Conservation (phyloP, 139 green algal species). For the Dunaliella sp. region DNA sequence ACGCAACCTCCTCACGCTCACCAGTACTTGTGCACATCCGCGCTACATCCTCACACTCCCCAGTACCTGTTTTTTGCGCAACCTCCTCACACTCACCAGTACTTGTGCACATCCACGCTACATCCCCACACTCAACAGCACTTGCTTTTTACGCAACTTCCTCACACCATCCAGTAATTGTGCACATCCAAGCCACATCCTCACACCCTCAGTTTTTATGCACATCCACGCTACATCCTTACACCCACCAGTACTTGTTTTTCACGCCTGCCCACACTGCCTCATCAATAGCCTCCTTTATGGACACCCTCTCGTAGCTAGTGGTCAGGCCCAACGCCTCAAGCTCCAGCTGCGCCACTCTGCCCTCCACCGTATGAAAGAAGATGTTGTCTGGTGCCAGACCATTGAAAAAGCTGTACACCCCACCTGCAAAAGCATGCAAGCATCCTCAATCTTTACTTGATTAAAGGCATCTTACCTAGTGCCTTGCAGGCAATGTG, state of each 20-base stretch:
- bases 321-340: slow-evolving; percentile 60
- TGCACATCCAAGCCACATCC: neutral
- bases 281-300: slow-evolving; percentile 53
- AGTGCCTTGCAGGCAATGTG: too few species aligned
- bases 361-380: slow-evolving; percentile 86
- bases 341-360: slow-evolving; percentile 63
- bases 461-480: too few species aligned
- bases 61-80: too few species aligned
- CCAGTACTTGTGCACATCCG: too few species aligned
- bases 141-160: neutral
- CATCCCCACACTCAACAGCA: neutral
- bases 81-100: too few species aligned
- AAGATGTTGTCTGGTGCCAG: slow-evolving; percentile 78
- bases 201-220: neutral
- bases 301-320: slow-evolving; percentile 65
- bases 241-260: slow-evolving; percentile 79
- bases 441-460: too few species aligned
- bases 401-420: slow-evolving; percentile 95
- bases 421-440: too few species aligned
- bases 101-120: too few species aligned
- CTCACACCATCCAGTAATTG: neutral
- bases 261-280: slow-evolving; percentile 78
- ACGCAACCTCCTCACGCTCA: too few species aligned
- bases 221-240: slow-evolving; percentile 52
- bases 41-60: too few species aligned